phyloP scores from a whole-genome alignment of 768 basidiomycete species.

The Suillus cothurnatus region DNA sequence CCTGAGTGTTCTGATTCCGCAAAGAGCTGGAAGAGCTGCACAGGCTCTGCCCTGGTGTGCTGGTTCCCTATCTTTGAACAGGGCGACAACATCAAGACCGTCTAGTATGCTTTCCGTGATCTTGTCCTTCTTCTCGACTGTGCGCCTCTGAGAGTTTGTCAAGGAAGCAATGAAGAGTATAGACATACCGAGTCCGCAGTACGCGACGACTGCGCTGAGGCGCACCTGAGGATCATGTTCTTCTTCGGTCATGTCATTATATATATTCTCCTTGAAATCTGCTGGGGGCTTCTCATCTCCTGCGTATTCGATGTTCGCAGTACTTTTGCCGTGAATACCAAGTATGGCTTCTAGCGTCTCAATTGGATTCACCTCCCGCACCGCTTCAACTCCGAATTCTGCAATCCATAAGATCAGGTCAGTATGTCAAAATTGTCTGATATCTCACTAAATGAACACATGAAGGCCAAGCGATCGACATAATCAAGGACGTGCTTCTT shows the following conservation, averaged over 20 bases:
- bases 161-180: slow-evolving; percentile 10
- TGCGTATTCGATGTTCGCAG: neutral
- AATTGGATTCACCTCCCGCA: neutral
- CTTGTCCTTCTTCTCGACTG: slow-evolving; percentile 7
- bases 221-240: slow-evolving; percentile 19
- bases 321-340: neutral
- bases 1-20: slow-evolving; percentile 20
- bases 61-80: slow-evolving; percentile 17
- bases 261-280: neutral
- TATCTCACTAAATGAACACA: slow-evolving; percentile 30
- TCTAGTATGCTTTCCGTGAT: neutral
- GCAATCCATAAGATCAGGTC: neutral
- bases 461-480: slow-evolving; percentile 31
- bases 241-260: slow-evolving; percentile 4
- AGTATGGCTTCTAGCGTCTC: neutral
- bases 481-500: slow-evolving; percentile 13
- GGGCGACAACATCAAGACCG: slow-evolving; percentile 13
- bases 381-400: slow-evolving; percentile 20
- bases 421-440: neutral
- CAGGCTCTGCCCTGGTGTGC: slow-evolving; percentile 23
- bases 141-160: neutral
- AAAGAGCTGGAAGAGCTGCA: slow-evolving; percentile 31
- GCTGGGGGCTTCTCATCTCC: neutral
- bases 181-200: slow-evolving; percentile 28
- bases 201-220: slow-evolving; percentile 26